These are phyloP conservation scores for Pseudonitzschia pungens DNA, from an alignment of 108 stramenopile genomes.

Conservation along the genomic window DNA sequence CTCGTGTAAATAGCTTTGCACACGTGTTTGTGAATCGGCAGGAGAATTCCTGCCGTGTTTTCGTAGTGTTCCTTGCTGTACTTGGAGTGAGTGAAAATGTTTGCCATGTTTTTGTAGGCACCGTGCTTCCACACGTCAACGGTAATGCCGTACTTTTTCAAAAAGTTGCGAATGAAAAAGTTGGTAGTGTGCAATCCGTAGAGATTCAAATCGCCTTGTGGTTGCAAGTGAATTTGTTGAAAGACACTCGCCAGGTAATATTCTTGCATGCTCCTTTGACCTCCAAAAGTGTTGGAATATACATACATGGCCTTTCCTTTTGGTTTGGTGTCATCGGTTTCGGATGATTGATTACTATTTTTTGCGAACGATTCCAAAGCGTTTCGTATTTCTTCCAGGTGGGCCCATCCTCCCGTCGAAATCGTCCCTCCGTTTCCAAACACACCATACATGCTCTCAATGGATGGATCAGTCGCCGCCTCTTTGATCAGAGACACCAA, in stretches of 20 bases:
- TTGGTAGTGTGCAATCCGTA: slow-evolving; percentile 50
- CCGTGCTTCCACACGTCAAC: slow-evolving; percentile 83
- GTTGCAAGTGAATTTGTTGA: slow-evolving; percentile 62
- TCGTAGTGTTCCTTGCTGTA: slow-evolving; percentile 60
- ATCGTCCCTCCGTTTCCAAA: slow-evolving; percentile 60
- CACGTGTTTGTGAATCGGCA: slow-evolving; percentile 51
- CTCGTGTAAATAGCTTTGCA: slow-evolving; percentile 49
- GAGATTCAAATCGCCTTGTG: slow-evolving; percentile 60
- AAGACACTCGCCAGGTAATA: slow-evolving; percentile 73
- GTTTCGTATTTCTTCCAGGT: slow-evolving; percentile 76
- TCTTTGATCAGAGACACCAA: slow-evolving; percentile 62
- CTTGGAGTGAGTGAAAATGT: slow-evolving; percentile 54
- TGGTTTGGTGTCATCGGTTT: background rate
- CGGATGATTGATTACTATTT: background rate
- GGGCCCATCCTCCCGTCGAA: slow-evolving; percentile 58
- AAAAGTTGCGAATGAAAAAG: slow-evolving; percentile 48
- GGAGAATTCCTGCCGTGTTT: slow-evolving; percentile 40
- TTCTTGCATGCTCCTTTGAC: slow-evolving; percentile 48
- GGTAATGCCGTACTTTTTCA: slow-evolving; percentile 70
- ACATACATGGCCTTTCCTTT: slow-evolving; percentile 44
- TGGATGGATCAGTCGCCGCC: slow-evolving; percentile 67
- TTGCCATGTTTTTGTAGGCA: slow-evolving; percentile 74
- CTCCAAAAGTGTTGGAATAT: slow-evolving; percentile 56
- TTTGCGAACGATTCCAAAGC: slow-evolving; percentile 69
- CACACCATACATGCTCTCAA: slow-evolving; percentile 61